Percentiles rank a stretch among this genome's conserved stretches.
Conservation (phyloP, 257 asterid genomes). For the Coffea eugenioides region DNA sequence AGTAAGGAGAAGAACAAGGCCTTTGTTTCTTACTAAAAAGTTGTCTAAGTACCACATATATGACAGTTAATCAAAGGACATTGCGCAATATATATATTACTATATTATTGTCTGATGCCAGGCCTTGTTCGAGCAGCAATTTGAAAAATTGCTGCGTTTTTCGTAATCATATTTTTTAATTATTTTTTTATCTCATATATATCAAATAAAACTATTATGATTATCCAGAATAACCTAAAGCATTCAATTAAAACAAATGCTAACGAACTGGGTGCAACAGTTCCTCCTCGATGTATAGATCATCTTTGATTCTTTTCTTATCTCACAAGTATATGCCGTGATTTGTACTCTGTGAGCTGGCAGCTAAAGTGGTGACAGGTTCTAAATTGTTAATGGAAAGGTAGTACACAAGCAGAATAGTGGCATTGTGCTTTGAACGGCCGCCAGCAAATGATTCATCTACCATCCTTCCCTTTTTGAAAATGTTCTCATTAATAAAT, state of each 20-base stretch:
- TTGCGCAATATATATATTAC: no score
- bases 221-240: neutral
- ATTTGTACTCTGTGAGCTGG: neutral
- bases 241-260: neutral
- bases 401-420: neutral
- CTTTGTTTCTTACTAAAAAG: neutral
- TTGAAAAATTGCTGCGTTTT: no score
- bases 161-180: no score
- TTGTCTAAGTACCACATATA: neutral
- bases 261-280: neutral
- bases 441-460: neutral
- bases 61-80: neutral
- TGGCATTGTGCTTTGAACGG: neutral
- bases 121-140: no score
- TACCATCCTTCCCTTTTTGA: neutral
- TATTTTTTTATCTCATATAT: rapidly evolving
- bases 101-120: no score
- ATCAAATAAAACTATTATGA: no score
- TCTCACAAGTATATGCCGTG: constrained; percentile 1
- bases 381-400: constrained; percentile 2
- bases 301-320: neutral
- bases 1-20: no score
- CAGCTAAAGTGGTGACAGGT: constrained; percentile 8
- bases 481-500: neutral
- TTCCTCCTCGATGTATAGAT: neutral